These are phyloP conservation scores for Aspergillus nomiae DNA, from an alignment of 2,329 filamentous ascomycete species.

Conservation along the genomic window DNA sequence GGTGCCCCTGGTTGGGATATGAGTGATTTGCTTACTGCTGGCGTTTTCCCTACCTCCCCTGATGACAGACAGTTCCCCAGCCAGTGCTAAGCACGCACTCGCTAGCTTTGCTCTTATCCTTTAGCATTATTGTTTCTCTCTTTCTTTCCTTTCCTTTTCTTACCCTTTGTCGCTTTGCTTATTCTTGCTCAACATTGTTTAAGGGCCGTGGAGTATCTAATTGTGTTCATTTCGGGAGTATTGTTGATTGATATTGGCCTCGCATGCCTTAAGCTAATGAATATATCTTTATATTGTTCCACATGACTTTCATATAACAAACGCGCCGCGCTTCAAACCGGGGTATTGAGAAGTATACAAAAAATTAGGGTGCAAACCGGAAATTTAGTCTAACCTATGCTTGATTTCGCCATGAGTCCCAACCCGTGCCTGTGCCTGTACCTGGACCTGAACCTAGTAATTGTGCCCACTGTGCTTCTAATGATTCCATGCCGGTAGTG, in stretches of 20 bases:
- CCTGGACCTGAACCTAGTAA: conserved; percentile 22
- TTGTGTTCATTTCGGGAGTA: background rate
- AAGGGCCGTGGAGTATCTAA: background rate
- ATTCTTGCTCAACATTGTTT: background rate
- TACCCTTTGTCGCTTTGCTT: background rate
- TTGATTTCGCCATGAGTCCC: conserved; percentile 20
- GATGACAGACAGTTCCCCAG: conserved; percentile 34
- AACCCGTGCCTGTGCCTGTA: background rate
- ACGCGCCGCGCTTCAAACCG: background rate
- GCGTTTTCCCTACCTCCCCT: conserved; percentile 52
- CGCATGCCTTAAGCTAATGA: background rate
- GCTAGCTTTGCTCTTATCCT: background rate
- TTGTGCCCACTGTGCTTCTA: conserved; percentile 41
- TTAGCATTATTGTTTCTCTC: background rate
- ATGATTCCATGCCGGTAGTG: conserved; percentile 25
- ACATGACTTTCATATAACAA: background rate
- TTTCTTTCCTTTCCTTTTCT: background rate
- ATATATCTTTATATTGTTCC: background rate
- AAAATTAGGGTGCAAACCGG: background rate
- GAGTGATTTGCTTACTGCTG: conserved; percentile 43
- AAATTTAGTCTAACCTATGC: background rate
- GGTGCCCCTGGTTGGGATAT: conserved; percentile 53
- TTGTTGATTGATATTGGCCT: background rate
- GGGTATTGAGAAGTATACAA: background rate
- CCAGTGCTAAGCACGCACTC: conserved; percentile 26